These are phyloP conservation scores for Fallopia convolvulus DNA, from an alignment of 148 eudicot species.

Conservation along the genomic window DNA sequence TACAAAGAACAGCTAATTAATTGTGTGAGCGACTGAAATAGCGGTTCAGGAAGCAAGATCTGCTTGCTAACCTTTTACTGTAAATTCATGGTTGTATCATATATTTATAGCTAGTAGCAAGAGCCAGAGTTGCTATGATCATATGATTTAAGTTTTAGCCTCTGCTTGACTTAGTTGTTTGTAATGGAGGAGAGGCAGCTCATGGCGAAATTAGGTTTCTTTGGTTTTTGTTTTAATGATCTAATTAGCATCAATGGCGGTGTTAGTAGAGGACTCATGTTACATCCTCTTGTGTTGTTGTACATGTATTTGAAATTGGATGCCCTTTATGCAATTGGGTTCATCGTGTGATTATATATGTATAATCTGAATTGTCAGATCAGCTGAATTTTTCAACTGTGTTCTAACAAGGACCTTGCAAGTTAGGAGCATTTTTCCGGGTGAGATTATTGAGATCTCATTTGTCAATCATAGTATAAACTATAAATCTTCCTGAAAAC, in stretches of 20 bases:
- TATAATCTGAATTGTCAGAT: no score
- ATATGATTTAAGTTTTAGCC: neutral
- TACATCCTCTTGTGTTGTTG: neutral
- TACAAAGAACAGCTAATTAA: constrained; percentile 4
- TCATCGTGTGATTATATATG: neutral
- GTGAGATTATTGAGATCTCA: no score
- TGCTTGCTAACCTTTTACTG: constrained; percentile 11
- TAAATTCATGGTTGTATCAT: constrained; percentile 6
- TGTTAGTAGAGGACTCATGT: neutral
- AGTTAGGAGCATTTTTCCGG: no score
- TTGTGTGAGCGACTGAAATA: neutral
- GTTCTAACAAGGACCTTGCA: no score
- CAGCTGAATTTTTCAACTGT: neutral
- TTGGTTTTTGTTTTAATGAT: neutral
- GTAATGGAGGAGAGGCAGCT: neutral
- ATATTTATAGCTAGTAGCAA: neutral
- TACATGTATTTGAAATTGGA: neutral
- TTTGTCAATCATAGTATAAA: no score
- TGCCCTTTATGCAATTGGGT: neutral
- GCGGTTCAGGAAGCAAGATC: constrained; percentile 7
- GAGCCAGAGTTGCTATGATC: neutral
- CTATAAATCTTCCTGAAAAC: no score
- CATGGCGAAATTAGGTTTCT: neutral
- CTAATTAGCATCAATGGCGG: neutral
- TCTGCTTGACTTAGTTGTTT: neutral